phyloP scores from a whole-genome alignment of 2,329 filamentous ascomycete genomes.

The Colletotrichum nymphaeae region DNA sequence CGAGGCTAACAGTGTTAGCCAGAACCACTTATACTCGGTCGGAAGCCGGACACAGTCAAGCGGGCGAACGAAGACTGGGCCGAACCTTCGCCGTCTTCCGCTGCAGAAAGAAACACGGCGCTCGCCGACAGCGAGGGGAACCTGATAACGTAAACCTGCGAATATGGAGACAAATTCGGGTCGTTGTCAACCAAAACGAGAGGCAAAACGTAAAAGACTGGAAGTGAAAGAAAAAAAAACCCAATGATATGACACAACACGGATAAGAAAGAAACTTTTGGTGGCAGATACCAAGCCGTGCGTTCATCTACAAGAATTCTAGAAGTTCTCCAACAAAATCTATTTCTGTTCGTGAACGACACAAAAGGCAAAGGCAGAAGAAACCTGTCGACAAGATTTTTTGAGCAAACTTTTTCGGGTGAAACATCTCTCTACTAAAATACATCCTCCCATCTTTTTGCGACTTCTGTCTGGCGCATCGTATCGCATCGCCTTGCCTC shows the following conservation, averaged over 20 bases:
- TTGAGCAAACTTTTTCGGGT: constrained; percentile 27
- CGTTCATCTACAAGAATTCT: constrained; percentile 29
- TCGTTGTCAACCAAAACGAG: background rate
- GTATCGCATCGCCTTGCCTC: background rate
- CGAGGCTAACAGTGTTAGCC: background rate
- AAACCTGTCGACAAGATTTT: background rate
- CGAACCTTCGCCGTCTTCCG: constrained; percentile 29
- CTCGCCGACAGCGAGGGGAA: constrained; percentile 17
- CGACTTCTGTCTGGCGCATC: background rate
- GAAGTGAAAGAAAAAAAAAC: background rate
- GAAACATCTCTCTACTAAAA: constrained; percentile 28
- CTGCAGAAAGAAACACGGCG: constrained; percentile 7
- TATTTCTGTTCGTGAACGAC: constrained; percentile 34
- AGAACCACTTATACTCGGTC: background rate
- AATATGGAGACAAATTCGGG: constrained; percentile 7
- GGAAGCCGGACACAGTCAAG: background rate
- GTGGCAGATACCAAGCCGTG: constrained; percentile 23
- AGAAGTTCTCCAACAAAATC: constrained; percentile 16
- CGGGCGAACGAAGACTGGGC: background rate
- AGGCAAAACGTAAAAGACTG: background rate
- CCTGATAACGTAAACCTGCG: constrained; percentile 25
- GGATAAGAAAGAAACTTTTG: constrained; percentile 16
- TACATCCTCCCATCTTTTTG: background rate
- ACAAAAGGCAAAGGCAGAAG: background rate
- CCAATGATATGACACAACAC: background rate